Conservation (phyloP, 805 yeast genomes). For the Wickerhamomyces kurtzmanii region DNA sequence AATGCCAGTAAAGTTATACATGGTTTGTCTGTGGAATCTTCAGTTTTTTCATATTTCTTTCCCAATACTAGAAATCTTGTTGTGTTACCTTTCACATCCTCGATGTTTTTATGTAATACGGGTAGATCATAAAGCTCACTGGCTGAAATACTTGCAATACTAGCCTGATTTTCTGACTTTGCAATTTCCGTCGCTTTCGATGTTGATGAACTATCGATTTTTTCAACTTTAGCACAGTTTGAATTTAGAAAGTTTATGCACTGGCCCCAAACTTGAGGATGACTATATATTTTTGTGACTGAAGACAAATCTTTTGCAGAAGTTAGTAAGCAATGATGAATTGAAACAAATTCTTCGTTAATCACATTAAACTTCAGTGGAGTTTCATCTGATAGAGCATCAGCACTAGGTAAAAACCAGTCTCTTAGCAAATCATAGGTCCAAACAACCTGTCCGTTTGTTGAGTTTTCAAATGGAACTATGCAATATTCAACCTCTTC, state of each 20-base stretch:
- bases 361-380: slow-evolving; percentile 35
- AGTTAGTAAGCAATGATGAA: slow-evolving; percentile 67
- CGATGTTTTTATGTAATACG: slow-evolving; percentile 45
- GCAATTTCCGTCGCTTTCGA: slow-evolving; percentile 76
- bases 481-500: slow-evolving; percentile 55
- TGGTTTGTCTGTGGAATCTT: slow-evolving; percentile 7
- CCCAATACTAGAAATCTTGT: slow-evolving; percentile 77
- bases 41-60: slow-evolving; percentile 13
- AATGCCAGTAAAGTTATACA: slow-evolving; percentile 51
- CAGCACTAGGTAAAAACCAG: slow-evolving; percentile 30
- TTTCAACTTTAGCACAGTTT: slow-evolving; percentile 26
- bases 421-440: slow-evolving; percentile 78
- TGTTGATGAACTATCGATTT: slow-evolving; percentile 68
- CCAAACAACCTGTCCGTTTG: slow-evolving; percentile 87
- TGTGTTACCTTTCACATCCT: slow-evolving; percentile 68
- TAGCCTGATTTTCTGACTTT: slow-evolving; percentile 37
- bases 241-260: slow-evolving; percentile 45
- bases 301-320: slow-evolving; percentile 30
- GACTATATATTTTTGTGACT: slow-evolving; percentile 64
- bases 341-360: slow-evolving; percentile 75
- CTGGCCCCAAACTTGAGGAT: slow-evolving; percentile 99
- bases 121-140: slow-evolving; percentile 50
- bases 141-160: slow-evolving; percentile 67
- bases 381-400: slow-evolving; percentile 2
- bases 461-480: slow-evolving; percentile 89